Base-by-base conservation (phyloP, 2,329 filamentous ascomycete genomes). In the Colletotrichum sp. region DNA sequence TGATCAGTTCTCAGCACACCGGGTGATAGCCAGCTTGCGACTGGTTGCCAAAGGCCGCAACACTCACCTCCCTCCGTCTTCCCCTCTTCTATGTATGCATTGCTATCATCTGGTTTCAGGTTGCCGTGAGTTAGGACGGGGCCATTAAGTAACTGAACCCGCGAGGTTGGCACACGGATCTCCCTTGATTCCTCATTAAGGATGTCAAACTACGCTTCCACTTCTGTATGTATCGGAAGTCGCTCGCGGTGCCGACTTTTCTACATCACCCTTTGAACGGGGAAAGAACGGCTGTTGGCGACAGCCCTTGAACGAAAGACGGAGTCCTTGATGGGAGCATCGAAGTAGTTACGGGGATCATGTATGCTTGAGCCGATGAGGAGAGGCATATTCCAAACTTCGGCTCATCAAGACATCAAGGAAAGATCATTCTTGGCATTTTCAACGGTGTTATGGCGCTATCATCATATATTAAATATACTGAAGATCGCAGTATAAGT, bases 1-100 rank as follows among this genome's bases (percentile, higher is more conserved):
- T 78, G 72, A 39, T 24, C 13, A 76, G 78, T 57, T 78, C 77
- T 75, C 70, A 78, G 59, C 72, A 77, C 6, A 49, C 32, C 5
- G 78, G 77, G 7, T 72, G 77, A 44, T 71, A 76, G 13, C 77
- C 75, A 16, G 70, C 32, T 30, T 78, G 69, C 5, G 66, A 71
- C 72, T 64, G 76, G 30, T 77, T 65, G 12, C 67, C 59, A n/a
- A 79, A 64, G 5, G 66, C 77, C 6, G 69, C 66, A 6, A 78
- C 30, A 77, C 60, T 24, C 65, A 59, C 34, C 15, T 16, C 34
- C 34, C 34, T 36, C 15, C 34, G 34, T 7, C 60, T 52, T 18
- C 21, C 36, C 62, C 24, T 30, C 72, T 44, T 63, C 66, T 26
- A 18, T 44, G 36, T 44, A 44, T 18, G 36, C 36, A 44, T 44